Percentiles rank a stretch among this genome's conserved stretches.
Conservation (phyloP, 805 yeast species). For the Lipomyces kockii region DNA sequence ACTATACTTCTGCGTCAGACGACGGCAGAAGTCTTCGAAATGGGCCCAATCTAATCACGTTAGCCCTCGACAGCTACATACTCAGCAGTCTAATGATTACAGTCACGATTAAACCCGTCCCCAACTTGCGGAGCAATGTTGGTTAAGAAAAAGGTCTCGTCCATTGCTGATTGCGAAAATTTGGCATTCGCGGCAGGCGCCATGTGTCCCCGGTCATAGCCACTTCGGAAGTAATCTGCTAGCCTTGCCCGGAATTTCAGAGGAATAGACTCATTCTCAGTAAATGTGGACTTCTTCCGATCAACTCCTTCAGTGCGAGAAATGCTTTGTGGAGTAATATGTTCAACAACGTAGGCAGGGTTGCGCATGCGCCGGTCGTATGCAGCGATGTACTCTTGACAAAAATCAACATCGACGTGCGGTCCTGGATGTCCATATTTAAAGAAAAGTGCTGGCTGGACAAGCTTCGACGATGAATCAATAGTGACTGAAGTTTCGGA, state of each 20-base stretch:
- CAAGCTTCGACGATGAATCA: constrained; percentile 39
- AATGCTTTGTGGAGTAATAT: constrained; percentile 69
- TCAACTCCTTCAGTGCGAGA: constrained; percentile 73
- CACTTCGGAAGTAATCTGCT: constrained; percentile 89
- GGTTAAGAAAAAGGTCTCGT: constrained; percentile 86
- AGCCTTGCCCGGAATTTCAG: constrained; percentile 71
- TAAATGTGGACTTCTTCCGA: constrained; percentile 79
- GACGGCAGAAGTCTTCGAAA: constrained; percentile 84
- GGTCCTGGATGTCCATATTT: constrained; percentile 97
- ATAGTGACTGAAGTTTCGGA: constrained; percentile 18
- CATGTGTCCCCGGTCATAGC: constrained; percentile 91
- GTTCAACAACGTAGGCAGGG: constrained; percentile 64
- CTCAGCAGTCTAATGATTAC: constrained; percentile 15
- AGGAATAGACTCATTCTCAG: constrained; percentile 86
- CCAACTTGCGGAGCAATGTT: constrained; percentile 98
- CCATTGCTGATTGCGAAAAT: constrained; percentile 88
- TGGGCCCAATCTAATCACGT: constrained; percentile 77
- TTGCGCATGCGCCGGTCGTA: constrained; percentile 83
- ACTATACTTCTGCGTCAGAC: constrained; percentile 70
- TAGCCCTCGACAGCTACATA: not conserved
- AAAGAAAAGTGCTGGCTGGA: constrained; percentile 81
- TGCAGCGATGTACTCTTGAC: constrained; percentile 80
- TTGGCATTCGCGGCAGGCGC: constrained; percentile 97
- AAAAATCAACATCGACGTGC: constrained; percentile 74
- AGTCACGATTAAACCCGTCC: constrained; percentile 94